Percentiles rank a stretch among this genome's conserved stretches.
These are phyloP conservation scores for Clonostachys byssicola DNA, from an alignment of 2,329 filamentous ascomycete species.

Conservation along the genomic window DNA sequence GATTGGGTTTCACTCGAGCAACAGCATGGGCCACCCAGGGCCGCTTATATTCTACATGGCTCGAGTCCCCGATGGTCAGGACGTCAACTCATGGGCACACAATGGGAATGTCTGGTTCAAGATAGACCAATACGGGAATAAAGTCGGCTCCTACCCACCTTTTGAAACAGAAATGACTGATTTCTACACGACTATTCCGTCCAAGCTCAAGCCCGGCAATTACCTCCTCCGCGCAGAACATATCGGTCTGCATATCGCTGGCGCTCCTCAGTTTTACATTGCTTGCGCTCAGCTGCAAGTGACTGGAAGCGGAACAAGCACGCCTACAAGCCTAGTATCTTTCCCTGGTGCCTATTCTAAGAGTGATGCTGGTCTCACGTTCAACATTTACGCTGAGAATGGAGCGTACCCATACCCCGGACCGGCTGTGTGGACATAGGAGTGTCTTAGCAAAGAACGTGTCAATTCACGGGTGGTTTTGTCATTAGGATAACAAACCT, in stretches of 20 bases:
- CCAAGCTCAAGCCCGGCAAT: constrained; percentile 29
- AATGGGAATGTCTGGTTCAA: constrained; percentile 29
- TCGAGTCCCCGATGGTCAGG: constrained; percentile 24
- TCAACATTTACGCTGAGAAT: constrained; percentile 21
- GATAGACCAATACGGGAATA: constrained; percentile 20
- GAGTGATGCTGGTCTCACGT: constrained; percentile 24
- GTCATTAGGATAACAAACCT: no score
- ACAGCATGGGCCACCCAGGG: constrained; percentile 29
- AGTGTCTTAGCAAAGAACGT: no score
- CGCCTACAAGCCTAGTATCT: constrained; percentile 24
- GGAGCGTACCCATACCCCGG: constrained; percentile 12
- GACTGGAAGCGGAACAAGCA: constrained; percentile 17
- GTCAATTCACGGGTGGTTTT: no score
- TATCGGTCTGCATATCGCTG: constrained; percentile 34
- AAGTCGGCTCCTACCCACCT: constrained; percentile 41
- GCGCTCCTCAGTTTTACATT: constrained; percentile 16
- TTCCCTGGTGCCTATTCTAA: constrained; percentile 29
- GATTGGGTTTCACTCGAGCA: constrained; percentile 29
- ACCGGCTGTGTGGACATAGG: constrained; percentile 1
- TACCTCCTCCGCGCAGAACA: constrained; percentile 36
- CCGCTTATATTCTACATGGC: constrained; percentile 29
- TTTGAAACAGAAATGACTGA: constrained; percentile 43
- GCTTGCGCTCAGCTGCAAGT: constrained; percentile 16
- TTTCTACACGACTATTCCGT: constrained; percentile 32
- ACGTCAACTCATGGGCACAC: constrained; percentile 22